phyloP scores from a whole-genome alignment of 1,284 basidiomycete species.

The Farysia itapuensis region DNA sequence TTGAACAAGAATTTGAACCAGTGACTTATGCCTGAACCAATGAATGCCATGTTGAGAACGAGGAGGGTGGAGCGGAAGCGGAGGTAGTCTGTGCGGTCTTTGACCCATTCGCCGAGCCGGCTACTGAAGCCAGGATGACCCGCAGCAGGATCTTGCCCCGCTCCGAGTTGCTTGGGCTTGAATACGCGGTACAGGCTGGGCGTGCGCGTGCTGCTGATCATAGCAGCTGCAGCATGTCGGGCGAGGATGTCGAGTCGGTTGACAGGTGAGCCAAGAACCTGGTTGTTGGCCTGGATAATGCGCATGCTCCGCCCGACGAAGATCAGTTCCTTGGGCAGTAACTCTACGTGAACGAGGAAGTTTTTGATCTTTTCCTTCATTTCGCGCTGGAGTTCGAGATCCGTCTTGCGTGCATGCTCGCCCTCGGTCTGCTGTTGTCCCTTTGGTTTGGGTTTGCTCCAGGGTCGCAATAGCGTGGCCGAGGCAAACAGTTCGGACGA shows the following conservation, averaged over 20 bases:
- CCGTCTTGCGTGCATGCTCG: slow-evolving; percentile 22
- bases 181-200: slow-evolving; percentile 38
- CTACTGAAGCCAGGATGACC: slow-evolving; percentile 3
- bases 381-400: slow-evolving; percentile 36
- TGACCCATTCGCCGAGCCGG: slow-evolving; percentile 29
- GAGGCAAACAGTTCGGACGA: slow-evolving; percentile 48
- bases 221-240: slow-evolving; percentile 46
- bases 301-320: slow-evolving; percentile 50
- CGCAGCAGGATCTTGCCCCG: neutral
- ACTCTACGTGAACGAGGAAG: slow-evolving; percentile 49
- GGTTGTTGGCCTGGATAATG: slow-evolving; percentile 54
- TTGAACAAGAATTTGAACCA: slow-evolving; percentile 28
- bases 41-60: slow-evolving; percentile 42
- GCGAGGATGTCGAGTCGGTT: slow-evolving; percentile 56
- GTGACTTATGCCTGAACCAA: slow-evolving; percentile 21
- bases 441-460: slow-evolving; percentile 40
- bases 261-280: slow-evolving; percentile 51
- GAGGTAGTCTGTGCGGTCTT: slow-evolving; percentile 36
- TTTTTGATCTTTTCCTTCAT: slow-evolving; percentile 47
- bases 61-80: slow-evolving; percentile 42
- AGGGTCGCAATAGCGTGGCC: slow-evolving; percentile 48
- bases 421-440: slow-evolving; percentile 5
- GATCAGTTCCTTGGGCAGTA: slow-evolving; percentile 51
- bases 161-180: slow-evolving; percentile 3
- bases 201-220: slow-evolving; percentile 30